A percentile compares a stretch with the other conserved stretches of the same genome.
Evolutionary conservation across 148 eudicot genomes (phyloP).

Genomic region (Arctostaphylos glauca): DNA sequence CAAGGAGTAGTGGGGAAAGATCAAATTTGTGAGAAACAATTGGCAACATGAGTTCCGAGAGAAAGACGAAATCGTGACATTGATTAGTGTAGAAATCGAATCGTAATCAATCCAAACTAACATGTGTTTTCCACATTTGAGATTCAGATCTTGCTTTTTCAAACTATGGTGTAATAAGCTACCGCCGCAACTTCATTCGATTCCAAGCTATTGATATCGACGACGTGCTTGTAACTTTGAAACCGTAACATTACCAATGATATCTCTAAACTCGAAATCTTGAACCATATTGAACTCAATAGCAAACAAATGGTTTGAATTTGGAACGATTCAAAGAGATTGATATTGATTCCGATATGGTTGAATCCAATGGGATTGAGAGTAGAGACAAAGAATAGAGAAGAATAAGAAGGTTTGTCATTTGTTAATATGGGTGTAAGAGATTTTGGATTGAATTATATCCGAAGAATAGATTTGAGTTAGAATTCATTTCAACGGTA

Average conservation of each 20-base stretch:
- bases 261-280: conserved; percentile 31
- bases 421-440: not conserved
- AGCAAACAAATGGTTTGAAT: conserved; percentile 37
- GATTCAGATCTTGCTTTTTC: too few relatives aligned
- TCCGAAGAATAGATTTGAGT: too few relatives aligned
- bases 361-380: conserved; percentile 10
- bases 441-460: not conserved
- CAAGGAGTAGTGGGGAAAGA: conserved; percentile 18
- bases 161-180: too few relatives aligned
- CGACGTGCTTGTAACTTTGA: too few relatives aligned
- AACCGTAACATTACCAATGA: conserved; percentile 10
- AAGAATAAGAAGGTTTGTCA: conserved; percentile 12
- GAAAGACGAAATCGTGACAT: conserved; percentile 25
- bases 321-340: conserved; percentile 17
- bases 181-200: too few relatives aligned
- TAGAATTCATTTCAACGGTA: too few relatives aligned
- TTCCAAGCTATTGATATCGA: too few relatives aligned
- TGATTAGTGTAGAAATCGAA: not conserved
- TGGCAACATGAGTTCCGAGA: conserved; percentile 18
- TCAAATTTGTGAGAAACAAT: conserved; percentile 24
- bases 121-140: conserved; percentile 24
- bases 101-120: conserved; percentile 39
- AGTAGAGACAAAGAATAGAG: conserved; percentile 6
- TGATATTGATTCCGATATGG: conserved; percentile 14
- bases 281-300: conserved; percentile 42